These are phyloP conservation scores for Metrosideros polymorpha DNA, from an alignment of 441 rosid genomes.

Conservation along the genomic window DNA sequence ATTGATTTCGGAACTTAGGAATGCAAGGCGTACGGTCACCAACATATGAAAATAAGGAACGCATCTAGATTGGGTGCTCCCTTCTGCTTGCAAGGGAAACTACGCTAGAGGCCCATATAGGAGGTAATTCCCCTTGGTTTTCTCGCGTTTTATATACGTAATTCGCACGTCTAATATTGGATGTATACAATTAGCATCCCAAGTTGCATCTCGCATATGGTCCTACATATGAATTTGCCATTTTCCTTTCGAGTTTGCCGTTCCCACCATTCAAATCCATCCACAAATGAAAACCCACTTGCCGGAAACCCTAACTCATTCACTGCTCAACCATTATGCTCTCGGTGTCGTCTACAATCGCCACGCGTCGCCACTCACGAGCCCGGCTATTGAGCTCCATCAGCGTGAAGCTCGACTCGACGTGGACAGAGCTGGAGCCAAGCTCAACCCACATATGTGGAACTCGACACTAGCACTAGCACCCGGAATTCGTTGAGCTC, in stretches of 20 bases:
- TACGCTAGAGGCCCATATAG: too few relatives aligned
- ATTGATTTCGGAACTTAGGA: too few relatives aligned
- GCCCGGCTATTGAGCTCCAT: too few relatives aligned
- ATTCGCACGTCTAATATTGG: accelerated
- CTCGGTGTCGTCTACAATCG: too few relatives aligned
- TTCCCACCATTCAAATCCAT: background rate
- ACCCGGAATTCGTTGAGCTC: too few relatives aligned
- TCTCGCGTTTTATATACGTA: accelerated
- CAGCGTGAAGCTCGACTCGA: background rate
- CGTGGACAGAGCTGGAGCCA: background rate
- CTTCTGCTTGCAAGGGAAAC: too few relatives aligned
- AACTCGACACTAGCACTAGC: background rate
- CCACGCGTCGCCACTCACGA: too few relatives aligned
- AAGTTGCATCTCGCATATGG: accelerated
- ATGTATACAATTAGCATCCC: accelerated
- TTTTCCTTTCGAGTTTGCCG: accelerated
- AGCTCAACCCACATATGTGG: background rate
- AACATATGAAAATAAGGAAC: too few relatives aligned
- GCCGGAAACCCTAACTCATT: background rate
- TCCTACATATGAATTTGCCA: accelerated
- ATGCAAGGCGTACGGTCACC: too few relatives aligned
- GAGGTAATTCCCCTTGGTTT: too few relatives aligned
- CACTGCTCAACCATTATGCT: too few relatives aligned
- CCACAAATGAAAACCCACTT: background rate
- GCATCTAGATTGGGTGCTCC: too few relatives aligned